phyloP scores from a whole-genome alignment of 1,284 basidiomycete species.

The Amylostereum chailletii region DNA sequence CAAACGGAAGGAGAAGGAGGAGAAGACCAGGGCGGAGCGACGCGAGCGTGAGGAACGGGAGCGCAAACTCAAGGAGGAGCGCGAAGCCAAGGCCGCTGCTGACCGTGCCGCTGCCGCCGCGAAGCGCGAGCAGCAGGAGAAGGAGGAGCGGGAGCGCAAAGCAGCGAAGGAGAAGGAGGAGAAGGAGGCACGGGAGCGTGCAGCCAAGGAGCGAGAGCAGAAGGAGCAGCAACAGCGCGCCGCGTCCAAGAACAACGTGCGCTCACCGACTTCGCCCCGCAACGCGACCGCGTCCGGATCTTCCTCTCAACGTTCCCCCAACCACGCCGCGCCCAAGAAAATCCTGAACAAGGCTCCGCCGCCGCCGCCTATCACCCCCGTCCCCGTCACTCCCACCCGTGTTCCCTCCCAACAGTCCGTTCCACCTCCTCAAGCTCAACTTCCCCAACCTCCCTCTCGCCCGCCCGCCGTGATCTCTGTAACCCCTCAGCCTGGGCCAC shows the following conservation, averaged over 20 bases:
- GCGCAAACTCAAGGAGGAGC: conserved; percentile 48
- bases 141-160: conserved; percentile 53
- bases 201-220: conserved; percentile 34
- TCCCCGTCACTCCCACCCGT: conserved; percentile 3
- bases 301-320: conserved; percentile 35
- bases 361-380: conserved; percentile 15
- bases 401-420: conserved; percentile 16
- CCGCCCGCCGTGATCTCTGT: conserved; percentile 12
- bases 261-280: conserved; percentile 41
- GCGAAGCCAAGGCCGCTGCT: conserved; percentile 38
- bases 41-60: conserved; percentile 60
- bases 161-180: conserved; percentile 52
- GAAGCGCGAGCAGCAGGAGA: conserved; percentile 46
- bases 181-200: conserved; percentile 26
- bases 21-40: conserved; percentile 53
- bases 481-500: conserved; percentile 6
- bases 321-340: conserved; percentile 41
- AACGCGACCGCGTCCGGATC: conserved; percentile 35
- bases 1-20: conserved; percentile 54
- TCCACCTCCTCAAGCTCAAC: conserved; percentile 7
- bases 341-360: conserved; percentile 33
- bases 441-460: conserved; percentile 22
- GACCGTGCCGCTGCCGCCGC: conserved; percentile 44
- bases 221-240: conserved; percentile 24
- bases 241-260: conserved; percentile 22